Evolutionary conservation across 805 yeast species (phyloP).

Genomic region (Ogataea thermomethanolica): DNA sequence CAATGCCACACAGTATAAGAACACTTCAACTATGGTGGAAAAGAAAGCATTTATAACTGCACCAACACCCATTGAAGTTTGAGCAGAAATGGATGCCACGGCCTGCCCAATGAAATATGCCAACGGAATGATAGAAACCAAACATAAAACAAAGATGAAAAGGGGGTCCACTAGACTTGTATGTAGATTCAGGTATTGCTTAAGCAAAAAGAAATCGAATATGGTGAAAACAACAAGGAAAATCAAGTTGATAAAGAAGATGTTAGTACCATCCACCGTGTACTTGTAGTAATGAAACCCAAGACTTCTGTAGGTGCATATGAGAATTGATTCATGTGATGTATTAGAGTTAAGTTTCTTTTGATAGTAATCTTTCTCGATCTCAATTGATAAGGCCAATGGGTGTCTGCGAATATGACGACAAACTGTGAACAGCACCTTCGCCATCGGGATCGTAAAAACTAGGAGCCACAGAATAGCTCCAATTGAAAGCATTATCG

Average conservation of each 20-base stretch:
- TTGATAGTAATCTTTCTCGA: constrained; percentile 49
- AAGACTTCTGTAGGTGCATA: constrained; percentile 89
- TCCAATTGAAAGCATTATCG: constrained; percentile 55
- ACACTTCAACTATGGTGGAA: constrained; percentile 93
- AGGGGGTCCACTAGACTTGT: constrained; percentile 56
- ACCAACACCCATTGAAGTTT: constrained; percentile 98
- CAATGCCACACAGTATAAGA: constrained; percentile 86
- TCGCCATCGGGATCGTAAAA: constrained; percentile 91
- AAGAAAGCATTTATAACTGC: constrained; percentile 97
- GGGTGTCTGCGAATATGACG: constrained; percentile 88
- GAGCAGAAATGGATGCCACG: constrained; percentile 98
- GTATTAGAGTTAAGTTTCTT: constrained; percentile 26
- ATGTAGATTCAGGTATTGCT: constrained; percentile 39
- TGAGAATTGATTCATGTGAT: constrained; percentile 57
- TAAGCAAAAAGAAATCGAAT: constrained; percentile 65
- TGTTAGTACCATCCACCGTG: constrained; percentile 94
- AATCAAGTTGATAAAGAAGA: constrained; percentile 82
- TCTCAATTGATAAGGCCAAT: constrained; percentile 73
- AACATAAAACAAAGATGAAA: constrained; percentile 67
- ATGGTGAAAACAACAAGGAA: constrained; percentile 80
- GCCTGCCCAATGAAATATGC: constrained; percentile 98
- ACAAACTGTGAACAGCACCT: constrained; percentile 62
- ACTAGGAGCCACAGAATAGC: constrained; percentile 75
- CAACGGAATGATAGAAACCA: constrained; percentile 83
- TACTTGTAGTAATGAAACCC: constrained; percentile 94